A percentile compares a stretch with the other conserved stretches of the same genome.
phyloP scores from a whole-genome alignment of 2,329 filamentous ascomycete species.

The Coniochaeta sp. region DNA sequence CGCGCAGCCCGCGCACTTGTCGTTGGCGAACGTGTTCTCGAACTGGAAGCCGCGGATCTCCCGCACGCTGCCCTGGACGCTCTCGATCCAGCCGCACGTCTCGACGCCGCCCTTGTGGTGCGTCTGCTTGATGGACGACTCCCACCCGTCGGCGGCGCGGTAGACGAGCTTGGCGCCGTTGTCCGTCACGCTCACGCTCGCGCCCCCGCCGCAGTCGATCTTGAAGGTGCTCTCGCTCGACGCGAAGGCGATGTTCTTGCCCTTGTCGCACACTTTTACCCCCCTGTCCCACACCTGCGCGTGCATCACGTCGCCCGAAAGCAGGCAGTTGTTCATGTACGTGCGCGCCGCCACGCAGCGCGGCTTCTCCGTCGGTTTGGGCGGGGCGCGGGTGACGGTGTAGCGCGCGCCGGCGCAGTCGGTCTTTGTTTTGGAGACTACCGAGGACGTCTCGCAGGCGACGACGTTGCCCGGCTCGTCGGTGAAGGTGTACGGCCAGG shows the following conservation, averaged over 20 bases:
- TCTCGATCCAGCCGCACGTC: background rate
- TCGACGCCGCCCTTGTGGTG: background rate
- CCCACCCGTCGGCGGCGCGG: background rate
- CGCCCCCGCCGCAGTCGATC: background rate
- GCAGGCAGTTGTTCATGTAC: background rate
- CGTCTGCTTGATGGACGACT: background rate
- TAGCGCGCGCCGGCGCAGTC: background rate
- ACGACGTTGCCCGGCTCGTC: background rate
- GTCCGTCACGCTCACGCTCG: background rate
- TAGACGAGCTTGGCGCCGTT: background rate
- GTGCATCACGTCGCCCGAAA: background rate
- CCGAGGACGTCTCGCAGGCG: conserved; percentile 2
- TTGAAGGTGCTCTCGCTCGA: background rate
- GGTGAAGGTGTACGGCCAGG: conserved; percentile 2
- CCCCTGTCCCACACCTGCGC: background rate
- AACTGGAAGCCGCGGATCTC: background rate
- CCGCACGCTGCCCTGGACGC: background rate
- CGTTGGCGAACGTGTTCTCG: background rate
- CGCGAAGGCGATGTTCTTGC: background rate
- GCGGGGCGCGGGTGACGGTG: background rate
- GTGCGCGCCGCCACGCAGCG: background rate
- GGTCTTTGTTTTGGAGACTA: background rate
- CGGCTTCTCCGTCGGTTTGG: conserved; percentile 1
- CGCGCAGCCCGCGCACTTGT: background rate
- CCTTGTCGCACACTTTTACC: background rate